A percentile compares a stretch with the other conserved stretches of the same genome.
Conservation (phyloP, 805 yeast genomes). For the Saccharomyces eubayanus region DNA sequence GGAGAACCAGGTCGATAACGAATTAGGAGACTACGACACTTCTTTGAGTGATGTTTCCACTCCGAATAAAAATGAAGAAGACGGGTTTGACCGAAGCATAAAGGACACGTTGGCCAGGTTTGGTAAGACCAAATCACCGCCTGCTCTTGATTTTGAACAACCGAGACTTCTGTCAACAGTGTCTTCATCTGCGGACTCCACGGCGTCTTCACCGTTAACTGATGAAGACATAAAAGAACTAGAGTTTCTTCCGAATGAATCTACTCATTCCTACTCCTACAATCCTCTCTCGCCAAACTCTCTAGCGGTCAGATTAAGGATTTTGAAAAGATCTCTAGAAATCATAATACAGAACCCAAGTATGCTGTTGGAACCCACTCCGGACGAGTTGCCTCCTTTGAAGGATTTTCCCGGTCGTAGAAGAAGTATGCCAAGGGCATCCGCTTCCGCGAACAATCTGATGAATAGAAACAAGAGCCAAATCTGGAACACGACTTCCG, state of each 20-base stretch:
- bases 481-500: constrained; percentile 7
- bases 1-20: neutral
- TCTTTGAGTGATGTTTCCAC: neutral
- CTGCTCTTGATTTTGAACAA: neutral
- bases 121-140: neutral
- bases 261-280: constrained; percentile 79
- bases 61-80: neutral
- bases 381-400: neutral
- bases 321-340: constrained; percentile 67
- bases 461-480: neutral
- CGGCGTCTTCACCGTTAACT: constrained; percentile 8
- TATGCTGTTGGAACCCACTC: constrained; percentile 18
- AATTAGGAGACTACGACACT: neutral
- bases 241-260: constrained; percentile 62
- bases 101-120: neutral
- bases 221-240: constrained; percentile 37
- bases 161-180: neutral
- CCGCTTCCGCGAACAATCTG: neutral
- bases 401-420: neutral
- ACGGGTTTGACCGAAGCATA: neutral
- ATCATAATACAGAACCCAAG: constrained; percentile 58
- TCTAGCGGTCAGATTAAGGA: constrained; percentile 63
- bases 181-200: constrained; percentile 1
- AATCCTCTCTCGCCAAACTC: constrained; percentile 78
- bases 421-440: neutral